A percentile compares a stretch with the other conserved stretches of the same genome.
Conservation (phyloP, 768 basidiomycete species). For the Amanita rubescens region DNA sequence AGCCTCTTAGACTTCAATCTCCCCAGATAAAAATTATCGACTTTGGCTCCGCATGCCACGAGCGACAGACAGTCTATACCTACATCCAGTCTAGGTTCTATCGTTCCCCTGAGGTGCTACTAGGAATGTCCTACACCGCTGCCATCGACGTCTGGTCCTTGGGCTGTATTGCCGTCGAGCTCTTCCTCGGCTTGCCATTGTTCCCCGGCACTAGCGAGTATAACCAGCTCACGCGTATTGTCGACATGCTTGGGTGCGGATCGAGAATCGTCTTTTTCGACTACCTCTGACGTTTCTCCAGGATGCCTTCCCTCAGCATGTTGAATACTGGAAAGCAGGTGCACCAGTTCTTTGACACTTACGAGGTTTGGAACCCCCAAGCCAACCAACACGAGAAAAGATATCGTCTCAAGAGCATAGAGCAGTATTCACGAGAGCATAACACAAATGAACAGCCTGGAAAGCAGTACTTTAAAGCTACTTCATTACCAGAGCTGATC, state of each 20-base stretch:
- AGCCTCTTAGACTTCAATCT: slow-evolving; percentile 71
- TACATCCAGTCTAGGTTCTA: slow-evolving; percentile 99
- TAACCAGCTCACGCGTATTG: slow-evolving; percentile 94
- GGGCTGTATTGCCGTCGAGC: slow-evolving; percentile 96
- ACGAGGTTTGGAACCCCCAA: slow-evolving; percentile 54
- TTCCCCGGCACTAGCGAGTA: slow-evolving; percentile 99
- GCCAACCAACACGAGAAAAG: slow-evolving; percentile 72
- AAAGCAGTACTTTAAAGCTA: slow-evolving; percentile 98
- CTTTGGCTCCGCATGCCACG: slow-evolving; percentile 98
- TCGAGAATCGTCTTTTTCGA: neutral
- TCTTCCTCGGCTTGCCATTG: slow-evolving; percentile 91
- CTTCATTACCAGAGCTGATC: slow-evolving; percentile 89
- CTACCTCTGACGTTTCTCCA: slow-evolving; percentile 23
- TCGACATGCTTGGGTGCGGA: slow-evolving; percentile 96
- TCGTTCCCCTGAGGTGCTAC: slow-evolving; percentile 92
- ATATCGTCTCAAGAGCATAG: slow-evolving; percentile 82
- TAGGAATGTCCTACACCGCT: slow-evolving; percentile 90
- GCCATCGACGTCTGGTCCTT: slow-evolving; percentile 99
- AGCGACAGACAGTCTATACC: slow-evolving; percentile 98
- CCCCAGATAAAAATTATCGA: slow-evolving; percentile 99
- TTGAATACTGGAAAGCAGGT: slow-evolving; percentile 96
- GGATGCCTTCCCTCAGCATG: slow-evolving; percentile 87
- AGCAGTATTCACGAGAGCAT: slow-evolving; percentile 94
- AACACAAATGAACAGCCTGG: slow-evolving; percentile 95
- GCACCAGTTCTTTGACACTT: slow-evolving; percentile 84